Evolutionary conservation across 768 basidiomycete genomes (phyloP).

Genomic region (Trametopsis cervina): DNA sequence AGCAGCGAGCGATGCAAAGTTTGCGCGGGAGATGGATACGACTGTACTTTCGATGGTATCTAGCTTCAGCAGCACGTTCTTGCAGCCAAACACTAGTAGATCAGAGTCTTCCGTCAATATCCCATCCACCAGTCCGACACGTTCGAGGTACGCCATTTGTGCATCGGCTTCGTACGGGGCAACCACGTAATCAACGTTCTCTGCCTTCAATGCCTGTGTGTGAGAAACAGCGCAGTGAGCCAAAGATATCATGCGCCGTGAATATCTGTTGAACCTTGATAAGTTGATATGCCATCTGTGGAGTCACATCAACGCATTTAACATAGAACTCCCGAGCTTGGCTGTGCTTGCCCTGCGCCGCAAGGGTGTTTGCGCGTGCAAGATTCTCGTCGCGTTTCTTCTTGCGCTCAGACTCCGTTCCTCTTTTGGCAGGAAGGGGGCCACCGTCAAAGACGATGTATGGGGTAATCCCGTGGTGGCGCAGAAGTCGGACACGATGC

Average conservation of each 20-base stretch:
- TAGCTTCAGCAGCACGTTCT: constrained; percentile 88
- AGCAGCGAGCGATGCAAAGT: constrained; percentile 55
- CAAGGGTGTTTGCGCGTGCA: constrained; percentile 62
- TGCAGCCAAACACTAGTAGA: constrained; percentile 94
- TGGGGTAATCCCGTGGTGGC: constrained; percentile 78
- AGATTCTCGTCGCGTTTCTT: constrained; percentile 72
- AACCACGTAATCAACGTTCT: constrained; percentile 78
- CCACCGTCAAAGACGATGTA: constrained; percentile 97
- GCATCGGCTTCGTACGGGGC: constrained; percentile 99
- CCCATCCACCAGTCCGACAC: constrained; percentile 73
- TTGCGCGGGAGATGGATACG: constrained; percentile 54
- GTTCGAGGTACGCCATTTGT: constrained; percentile 90
- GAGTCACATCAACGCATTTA: constrained; percentile 92
- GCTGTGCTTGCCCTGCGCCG: constrained; percentile 67
- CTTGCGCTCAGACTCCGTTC: constrained; percentile 78
- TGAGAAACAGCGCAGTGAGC: not conserved
- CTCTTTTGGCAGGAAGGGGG: constrained; percentile 88
- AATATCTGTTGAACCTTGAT: constrained; percentile 68
- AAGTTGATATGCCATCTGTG: constrained; percentile 94
- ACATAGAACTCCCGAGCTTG: constrained; percentile 86
- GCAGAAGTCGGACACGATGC: constrained; percentile 82
- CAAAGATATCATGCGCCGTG: not conserved
- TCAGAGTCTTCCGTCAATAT: constrained; percentile 98
- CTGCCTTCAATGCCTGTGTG: constrained; percentile 76
- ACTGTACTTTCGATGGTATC: constrained; percentile 64